Percentiles rank a stretch among this genome's conserved stretches.
Conservation (phyloP, 2,329 filamentous ascomycete genomes). For the Diaporthe batatas region DNA sequence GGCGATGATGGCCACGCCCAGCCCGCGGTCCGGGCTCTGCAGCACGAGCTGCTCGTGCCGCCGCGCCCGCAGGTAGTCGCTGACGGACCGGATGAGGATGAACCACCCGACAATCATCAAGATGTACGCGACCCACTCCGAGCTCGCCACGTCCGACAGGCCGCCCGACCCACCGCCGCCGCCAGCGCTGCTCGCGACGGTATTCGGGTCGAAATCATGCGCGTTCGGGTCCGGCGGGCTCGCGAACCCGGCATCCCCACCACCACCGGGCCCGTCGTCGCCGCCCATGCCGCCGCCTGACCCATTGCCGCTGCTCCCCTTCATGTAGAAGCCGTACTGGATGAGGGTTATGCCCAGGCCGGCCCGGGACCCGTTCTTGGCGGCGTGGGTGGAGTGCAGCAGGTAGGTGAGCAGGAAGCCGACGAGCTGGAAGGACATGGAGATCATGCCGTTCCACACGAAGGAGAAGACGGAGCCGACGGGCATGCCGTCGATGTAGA, state of each 20-base stretch:
- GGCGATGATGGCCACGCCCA: slow-evolving; percentile 87
- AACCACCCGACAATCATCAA: slow-evolving; percentile 99
- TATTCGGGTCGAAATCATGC: slow-evolving; percentile 85
- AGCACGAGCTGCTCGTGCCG: slow-evolving; percentile 93
- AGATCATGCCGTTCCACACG: slow-evolving; percentile 95
- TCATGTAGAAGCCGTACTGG: slow-evolving; percentile 98
- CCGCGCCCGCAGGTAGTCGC: slow-evolving; percentile 88
- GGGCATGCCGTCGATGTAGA: slow-evolving; percentile 96
- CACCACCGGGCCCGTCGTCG: slow-evolving; percentile 58
- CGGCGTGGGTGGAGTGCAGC: slow-evolving; percentile 96
- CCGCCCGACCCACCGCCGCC: slow-evolving; percentile 55
- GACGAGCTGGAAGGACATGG: slow-evolving; percentile 96
- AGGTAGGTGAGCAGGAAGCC: slow-evolving; percentile 98
- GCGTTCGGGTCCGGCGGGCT: slow-evolving; percentile 88
- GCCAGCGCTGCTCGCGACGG: slow-evolving; percentile 63
- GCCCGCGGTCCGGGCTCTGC: slow-evolving; percentile 90
- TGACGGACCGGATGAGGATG: slow-evolving; percentile 92
- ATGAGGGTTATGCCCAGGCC: slow-evolving; percentile 95
- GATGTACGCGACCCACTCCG: slow-evolving; percentile 91
- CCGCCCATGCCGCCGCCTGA: slow-evolving; percentile 55
- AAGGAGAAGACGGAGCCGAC: slow-evolving; percentile 91
- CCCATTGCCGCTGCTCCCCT: slow-evolving; percentile 60
- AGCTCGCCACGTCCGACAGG: slow-evolving; percentile 73
- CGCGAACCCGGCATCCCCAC: slow-evolving; percentile 68
- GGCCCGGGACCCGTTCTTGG: slow-evolving; percentile 95